Conservation (phyloP, 805 yeast species). For the Starmerella kuoi region DNA sequence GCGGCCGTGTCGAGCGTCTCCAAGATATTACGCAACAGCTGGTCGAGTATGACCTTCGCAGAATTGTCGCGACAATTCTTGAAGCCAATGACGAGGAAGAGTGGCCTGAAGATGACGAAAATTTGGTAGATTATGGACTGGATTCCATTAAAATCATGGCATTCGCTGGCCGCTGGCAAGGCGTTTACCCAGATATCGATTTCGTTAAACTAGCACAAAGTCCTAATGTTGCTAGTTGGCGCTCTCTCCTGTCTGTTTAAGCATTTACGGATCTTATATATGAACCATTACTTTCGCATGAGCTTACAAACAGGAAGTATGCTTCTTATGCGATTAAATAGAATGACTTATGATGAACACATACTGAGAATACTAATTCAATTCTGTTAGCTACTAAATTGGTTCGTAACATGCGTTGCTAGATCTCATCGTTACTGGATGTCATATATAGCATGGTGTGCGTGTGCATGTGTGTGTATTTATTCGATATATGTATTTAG, state of each 20-base stretch:
- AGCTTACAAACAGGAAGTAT: no score
- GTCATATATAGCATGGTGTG: no score
- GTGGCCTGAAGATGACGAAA: constrained; percentile 18
- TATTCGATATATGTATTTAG: no score
- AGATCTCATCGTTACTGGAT: no score
- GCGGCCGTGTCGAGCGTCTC: constrained; percentile 3
- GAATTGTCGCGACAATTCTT: neutral
- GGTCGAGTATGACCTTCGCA: constrained; percentile 6
- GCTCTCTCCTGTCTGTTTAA: constrained; percentile 1
- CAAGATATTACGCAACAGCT: neutral
- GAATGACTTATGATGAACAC: no score
- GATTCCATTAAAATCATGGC: constrained; percentile 17
- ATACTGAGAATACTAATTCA: no score
- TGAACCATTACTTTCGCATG: no score
- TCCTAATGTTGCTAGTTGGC: constrained; percentile 13
- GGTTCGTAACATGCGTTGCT: no score
- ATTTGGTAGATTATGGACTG: constrained; percentile 14
- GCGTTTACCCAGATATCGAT: constrained; percentile 9
- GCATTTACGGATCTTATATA: no score
- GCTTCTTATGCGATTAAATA: no score
- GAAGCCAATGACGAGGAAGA: constrained; percentile 13
- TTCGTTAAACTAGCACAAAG: constrained; percentile 13
- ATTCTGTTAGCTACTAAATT: no score
- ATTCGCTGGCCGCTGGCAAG: constrained; percentile 15
- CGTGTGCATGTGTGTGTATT: no score